Conservation (phyloP, 345 rosid species). For the Hypericum androsaemum region DNA sequence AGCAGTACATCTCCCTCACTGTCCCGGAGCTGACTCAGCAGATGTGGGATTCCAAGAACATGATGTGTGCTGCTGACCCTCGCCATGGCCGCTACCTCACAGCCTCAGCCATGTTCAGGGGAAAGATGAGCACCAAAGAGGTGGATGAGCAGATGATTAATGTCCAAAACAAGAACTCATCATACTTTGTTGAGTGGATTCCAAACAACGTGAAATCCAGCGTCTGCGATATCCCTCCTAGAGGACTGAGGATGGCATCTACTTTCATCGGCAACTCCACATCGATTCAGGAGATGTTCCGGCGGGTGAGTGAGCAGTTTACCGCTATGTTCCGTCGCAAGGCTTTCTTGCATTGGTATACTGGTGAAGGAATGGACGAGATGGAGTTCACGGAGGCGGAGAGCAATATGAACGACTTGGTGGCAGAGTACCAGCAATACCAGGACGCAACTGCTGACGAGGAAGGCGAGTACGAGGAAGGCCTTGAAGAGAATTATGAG, state of each 20-base stretch:
- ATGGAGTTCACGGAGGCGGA: conserved; percentile 99
- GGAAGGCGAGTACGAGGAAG: conserved; percentile 63
- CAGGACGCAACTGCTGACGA: conserved; percentile 94
- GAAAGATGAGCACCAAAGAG: conserved; percentile 97
- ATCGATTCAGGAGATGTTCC: conserved; percentile 93
- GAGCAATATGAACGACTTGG: conserved; percentile 95
- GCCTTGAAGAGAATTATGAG: conserved; percentile 33
- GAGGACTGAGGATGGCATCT: conserved; percentile 46
- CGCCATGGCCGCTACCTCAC: conserved; percentile 97
- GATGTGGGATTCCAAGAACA: conserved; percentile 97
- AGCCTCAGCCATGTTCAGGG: conserved; percentile 94
- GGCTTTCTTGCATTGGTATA: conserved; percentile 95
- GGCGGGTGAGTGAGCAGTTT: conserved; percentile 96
- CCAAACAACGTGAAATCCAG: conserved; percentile 62
- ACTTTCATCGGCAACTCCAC: conserved; percentile 75
- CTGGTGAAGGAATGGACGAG: conserved; percentile 98
- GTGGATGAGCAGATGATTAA: conserved; percentile 92
- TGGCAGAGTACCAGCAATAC: conserved; percentile 91
- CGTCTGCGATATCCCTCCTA: conserved; percentile 50
- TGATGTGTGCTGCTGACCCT: conserved; percentile 99
- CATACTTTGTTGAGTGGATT: conserved; percentile 95
- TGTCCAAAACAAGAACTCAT: conserved; percentile 96
- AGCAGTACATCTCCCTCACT: conserved; percentile 44
- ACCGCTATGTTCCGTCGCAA: conserved; percentile 96
- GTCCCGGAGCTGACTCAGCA: conserved; percentile 54